Percentiles rank a stretch among this genome's conserved stretches.
These are phyloP conservation scores for Hirsutella rhossiliensis DNA, from an alignment of 2,329 filamentous ascomycete species.

Conservation along the genomic window DNA sequence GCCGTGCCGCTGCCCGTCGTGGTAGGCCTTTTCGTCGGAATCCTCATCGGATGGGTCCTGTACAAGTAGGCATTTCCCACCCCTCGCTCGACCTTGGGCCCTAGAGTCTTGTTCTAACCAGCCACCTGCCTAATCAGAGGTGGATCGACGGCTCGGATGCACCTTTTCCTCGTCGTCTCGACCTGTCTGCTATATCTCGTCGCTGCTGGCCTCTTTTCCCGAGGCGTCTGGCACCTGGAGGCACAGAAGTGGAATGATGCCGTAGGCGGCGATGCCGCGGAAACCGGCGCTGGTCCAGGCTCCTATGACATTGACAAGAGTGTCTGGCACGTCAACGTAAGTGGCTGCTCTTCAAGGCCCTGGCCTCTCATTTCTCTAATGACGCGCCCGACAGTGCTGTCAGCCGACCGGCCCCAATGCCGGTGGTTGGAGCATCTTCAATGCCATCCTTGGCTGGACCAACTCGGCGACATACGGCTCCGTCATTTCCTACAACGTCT, in stretches of 20 bases:
- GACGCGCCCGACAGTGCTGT: constrained; percentile 47
- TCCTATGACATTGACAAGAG: constrained; percentile 69
- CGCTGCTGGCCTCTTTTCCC: constrained; percentile 70
- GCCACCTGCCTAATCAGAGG: constrained; percentile 20
- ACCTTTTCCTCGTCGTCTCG: constrained; percentile 69
- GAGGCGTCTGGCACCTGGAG: constrained; percentile 64
- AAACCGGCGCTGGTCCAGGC: constrained; percentile 48
- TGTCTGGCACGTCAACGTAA: constrained; percentile 73
- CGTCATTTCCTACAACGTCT: constrained; percentile 76
- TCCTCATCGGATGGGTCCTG: constrained; percentile 56
- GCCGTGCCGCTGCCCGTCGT: constrained; percentile 70
- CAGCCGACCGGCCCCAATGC: constrained; percentile 61
- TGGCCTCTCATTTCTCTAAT: not conserved
- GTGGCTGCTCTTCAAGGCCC: constrained; percentile 13
- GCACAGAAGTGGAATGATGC: constrained; percentile 54
- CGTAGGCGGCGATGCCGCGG: constrained; percentile 44
- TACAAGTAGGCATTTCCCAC: constrained; percentile 46
- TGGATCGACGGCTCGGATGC: constrained; percentile 32
- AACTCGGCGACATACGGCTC: constrained; percentile 84
- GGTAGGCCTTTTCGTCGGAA: constrained; percentile 56
- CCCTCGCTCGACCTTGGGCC: constrained; percentile 16
- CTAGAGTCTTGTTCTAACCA: not conserved
- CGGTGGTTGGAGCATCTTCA: constrained; percentile 79
- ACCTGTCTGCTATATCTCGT: constrained; percentile 80
- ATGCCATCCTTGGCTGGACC: constrained; percentile 74